Evolutionary conservation across 805 yeast genomes (phyloP), one percentile per base, ranked within the genome.

Genomic region (Candida insectorum): DNA sequence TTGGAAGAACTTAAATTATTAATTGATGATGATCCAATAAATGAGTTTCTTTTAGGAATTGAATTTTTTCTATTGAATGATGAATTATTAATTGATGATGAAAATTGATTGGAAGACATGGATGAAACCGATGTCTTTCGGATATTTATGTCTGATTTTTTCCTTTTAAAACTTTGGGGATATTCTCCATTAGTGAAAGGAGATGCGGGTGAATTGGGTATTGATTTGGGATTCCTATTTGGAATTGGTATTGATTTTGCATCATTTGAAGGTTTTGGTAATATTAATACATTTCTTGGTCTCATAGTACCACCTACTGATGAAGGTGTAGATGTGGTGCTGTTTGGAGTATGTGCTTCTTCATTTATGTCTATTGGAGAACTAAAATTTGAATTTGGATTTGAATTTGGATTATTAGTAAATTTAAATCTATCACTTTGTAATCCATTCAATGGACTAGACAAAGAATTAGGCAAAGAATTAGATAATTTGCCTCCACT

Each of bases 121-220:
- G 47, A 40, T 3, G 44, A 25, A 11, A 32, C 28, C 8, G 48
- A 44, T 3, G 40, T 31, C 30, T 40, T 44, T 21, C 48, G 27
- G 4, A 41, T 33, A 34, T 49, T 59, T 14, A 58, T 40, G 26
- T 65, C 71, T 1, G 67, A 55, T 49, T 64, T 65, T 37, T 65
- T 65, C n/a, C 73, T 40, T 46, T 66, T 66, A 43, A 64, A 65
- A 32, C 52, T 65, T 45, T 58, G 63, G 30, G 46, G 52, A n/a
- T 37, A 33, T 34, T 46, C 47, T 8, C 23, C 11, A 19, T 13
- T 21, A 9, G 26, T n/a, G 19, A 30, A 36, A 17, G 60, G 50
- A 3, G 58, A 46, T 10, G 52, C 47, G 6, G 56, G 51, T 32
- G 55, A 51, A 28, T 41, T 45, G 2, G 47, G 44, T 16, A 37